phyloP scores from a whole-genome alignment of 2,329 filamentous ascomycete genomes.

The Apiospora phragmitis region DNA sequence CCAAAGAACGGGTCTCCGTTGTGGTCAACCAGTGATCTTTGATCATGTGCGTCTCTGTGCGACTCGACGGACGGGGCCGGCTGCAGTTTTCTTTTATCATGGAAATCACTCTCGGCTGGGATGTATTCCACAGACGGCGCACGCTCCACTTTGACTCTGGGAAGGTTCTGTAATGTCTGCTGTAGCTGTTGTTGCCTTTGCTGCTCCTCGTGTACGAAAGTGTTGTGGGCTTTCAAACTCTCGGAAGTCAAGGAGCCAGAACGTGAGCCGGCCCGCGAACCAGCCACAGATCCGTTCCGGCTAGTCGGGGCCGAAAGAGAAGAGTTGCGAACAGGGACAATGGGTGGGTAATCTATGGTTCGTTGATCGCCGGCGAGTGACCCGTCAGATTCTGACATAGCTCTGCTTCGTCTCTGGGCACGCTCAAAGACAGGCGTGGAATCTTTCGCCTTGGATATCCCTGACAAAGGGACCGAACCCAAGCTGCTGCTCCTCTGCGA shows the following conservation, averaged over 20 bases:
- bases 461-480: conserved; percentile 46
- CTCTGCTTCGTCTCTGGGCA: conserved; percentile 40
- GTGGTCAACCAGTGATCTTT: conserved; percentile 43
- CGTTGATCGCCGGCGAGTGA: conserved; percentile 47
- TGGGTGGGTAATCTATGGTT: conserved; percentile 62
- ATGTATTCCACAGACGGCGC: conserved; percentile 28
- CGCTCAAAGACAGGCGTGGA: conserved; percentile 44
- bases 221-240: conserved; percentile 58
- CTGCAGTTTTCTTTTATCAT: conserved; percentile 30
- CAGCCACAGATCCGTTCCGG: conserved; percentile 43
- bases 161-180: conserved; percentile 17
- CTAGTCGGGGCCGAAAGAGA: conserved; percentile 65
- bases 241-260: conserved; percentile 57
- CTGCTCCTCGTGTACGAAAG: conserved; percentile 35
- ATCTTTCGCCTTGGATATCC: conserved; percentile 43
- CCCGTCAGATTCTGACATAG: conserved; percentile 49
- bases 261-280: conserved; percentile 23
- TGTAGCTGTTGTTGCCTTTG: conserved; percentile 19
- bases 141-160: conserved; percentile 30
- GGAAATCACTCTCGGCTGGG: conserved; percentile 19
- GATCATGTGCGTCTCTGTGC: conserved; percentile 32
- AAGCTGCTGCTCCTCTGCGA: conserved; percentile 56
- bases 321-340: conserved; percentile 57
- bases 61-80: conserved; percentile 36
- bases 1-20: conserved; percentile 56